Evolutionary conservation across 352 stramenopile genomes (phyloP), one percentile per base, ranked within the genome.

Genomic region (Phytophthora foliorum): DNA sequence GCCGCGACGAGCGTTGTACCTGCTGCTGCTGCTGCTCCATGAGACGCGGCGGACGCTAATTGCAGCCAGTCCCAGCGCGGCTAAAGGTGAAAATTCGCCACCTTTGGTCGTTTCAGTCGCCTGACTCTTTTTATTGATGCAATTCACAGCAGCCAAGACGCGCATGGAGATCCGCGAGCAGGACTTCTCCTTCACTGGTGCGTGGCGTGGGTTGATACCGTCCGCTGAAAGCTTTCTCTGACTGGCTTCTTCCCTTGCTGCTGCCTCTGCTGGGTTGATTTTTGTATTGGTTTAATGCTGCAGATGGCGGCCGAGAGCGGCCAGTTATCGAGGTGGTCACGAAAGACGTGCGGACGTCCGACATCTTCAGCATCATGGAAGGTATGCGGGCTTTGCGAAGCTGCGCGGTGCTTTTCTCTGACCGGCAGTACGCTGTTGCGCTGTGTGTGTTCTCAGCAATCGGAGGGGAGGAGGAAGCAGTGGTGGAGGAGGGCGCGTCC

Each of bases 181-280:
- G 49, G 81, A 90, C 56, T 93, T 80, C 32, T 93, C 82, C 21
- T 93, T 89, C 68, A 74, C 69, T 59, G 76, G 84, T 92, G 68
- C 27, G 70, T 65, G 10, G 46, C 53, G 45, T 70, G 67, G 51
- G 51, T 75, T 68, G n/a, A 60, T 24, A 41, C 19, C 14, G 42
- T 44, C 14, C 32, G 31, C 22, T 41, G 14, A 32, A 51, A 54
- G 57, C 44, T 63, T n/a, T 64, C 44, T 54, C 54, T 70, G 61
- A 74, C 53, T 67, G 59, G 64, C 52, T 67, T 67, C 17, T 62
- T 50, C 17, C 57, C 48, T 36, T 50, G 6, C 45, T 10, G 36
- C 14, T 32, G n/a, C n/a, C 17, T 50, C 21, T 60, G 21, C 52
- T 46, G 60, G 56, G 31, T 67, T 71, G 45, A 67, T 55, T 69